Evolutionary conservation across 2,329 filamentous ascomycete species (phyloP).

Genomic region (Penicillium sp.): DNA sequence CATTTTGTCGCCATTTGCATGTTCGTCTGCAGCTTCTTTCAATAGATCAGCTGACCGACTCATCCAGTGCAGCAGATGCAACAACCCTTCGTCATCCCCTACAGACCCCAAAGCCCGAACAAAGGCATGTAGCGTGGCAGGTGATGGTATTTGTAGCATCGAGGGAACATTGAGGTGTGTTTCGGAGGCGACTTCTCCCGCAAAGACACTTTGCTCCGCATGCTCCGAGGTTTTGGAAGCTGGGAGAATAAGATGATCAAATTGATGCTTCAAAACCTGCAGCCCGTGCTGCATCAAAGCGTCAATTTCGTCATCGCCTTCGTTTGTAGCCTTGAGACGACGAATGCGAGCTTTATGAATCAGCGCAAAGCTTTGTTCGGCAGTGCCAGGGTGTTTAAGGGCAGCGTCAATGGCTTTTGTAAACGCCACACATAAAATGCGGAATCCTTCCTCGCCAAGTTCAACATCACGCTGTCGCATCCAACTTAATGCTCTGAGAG

Average conservation of each 20-base stretch:
- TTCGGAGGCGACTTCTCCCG: constrained; percentile 9
- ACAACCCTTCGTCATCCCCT: constrained; percentile 41
- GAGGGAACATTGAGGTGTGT: constrained; percentile 28
- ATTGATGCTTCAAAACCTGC: constrained; percentile 35
- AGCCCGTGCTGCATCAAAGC: constrained; percentile 35
- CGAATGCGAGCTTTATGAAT: constrained; percentile 20
- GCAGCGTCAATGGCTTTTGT: constrained; percentile 36
- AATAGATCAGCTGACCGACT: constrained; percentile 34
- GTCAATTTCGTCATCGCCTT: constrained; percentile 23
- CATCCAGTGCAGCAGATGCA: constrained; percentile 47
- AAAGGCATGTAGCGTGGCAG: constrained; percentile 44
- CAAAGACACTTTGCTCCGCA: constrained; percentile 22
- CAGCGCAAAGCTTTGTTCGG: constrained; percentile 29
- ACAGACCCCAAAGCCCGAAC: constrained; percentile 43
- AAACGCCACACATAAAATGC: constrained; percentile 38
- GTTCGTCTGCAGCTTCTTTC: constrained; percentile 37
- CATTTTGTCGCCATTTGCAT: constrained; percentile 38
- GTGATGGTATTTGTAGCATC: constrained; percentile 39
- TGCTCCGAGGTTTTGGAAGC: constrained; percentile 24
- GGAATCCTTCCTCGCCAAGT: constrained; percentile 35
- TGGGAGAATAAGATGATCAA: constrained; percentile 38
- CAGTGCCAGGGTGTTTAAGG: constrained; percentile 27
- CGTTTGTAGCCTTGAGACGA: neutral
- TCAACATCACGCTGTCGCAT: constrained; percentile 37
- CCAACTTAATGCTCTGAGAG: constrained; percentile 32